Evolutionary conservation across 257 asterid genomes (phyloP), one percentile per base, ranked within the genome.

Genomic region (Nicotiana attenuata): DNA sequence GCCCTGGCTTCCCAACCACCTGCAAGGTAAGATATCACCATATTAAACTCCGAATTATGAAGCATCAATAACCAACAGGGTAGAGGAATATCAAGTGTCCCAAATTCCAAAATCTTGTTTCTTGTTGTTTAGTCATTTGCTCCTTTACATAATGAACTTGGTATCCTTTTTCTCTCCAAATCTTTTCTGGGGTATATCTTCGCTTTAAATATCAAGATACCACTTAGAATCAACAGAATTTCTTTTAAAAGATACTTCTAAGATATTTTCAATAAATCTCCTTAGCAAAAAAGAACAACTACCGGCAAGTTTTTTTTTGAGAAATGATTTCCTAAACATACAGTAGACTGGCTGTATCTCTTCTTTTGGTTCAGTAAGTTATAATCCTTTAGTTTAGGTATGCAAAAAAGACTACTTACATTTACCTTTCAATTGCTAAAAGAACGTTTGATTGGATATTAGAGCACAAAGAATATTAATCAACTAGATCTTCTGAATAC

Each of bases 1-100:
- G 96, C 11, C 99, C 99, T 65, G 97, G 92, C 89, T 92, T 93
- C 33, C 92, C 94, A 17, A 96, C 99, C 41, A 96, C 95, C 98
- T 91, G 91, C 88, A 88, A 82, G 81, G 52, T 45, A 50, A 80
- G 24, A 55, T 13, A 28, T 47, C 78, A 29, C 28, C 15, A 50
- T 28, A 57, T 9, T 11, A 20, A 45, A 59, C 65, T 59, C 67
- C 19, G 6, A 76, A 55, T 22, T 24, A 75, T 75, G 41, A 75
- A 75, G 63, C 63, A 75, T 75, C 63, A 75, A 75, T 50, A 45
- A 15, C 78, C 41, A 45, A 47, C 79, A 73, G 20, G 38, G 15
- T 13, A 73, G 22, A 45, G 57, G 79, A 73, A 45, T 47, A 73
- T 47, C 61, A 71, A 45, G 60, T 22, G 78, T 22, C 78, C 60